Evolutionary conservation across 768 basidiomycete genomes (phyloP), one percentile per base, ranked within the genome.

Genomic region (Pleurotus citrinopileatus): DNA sequence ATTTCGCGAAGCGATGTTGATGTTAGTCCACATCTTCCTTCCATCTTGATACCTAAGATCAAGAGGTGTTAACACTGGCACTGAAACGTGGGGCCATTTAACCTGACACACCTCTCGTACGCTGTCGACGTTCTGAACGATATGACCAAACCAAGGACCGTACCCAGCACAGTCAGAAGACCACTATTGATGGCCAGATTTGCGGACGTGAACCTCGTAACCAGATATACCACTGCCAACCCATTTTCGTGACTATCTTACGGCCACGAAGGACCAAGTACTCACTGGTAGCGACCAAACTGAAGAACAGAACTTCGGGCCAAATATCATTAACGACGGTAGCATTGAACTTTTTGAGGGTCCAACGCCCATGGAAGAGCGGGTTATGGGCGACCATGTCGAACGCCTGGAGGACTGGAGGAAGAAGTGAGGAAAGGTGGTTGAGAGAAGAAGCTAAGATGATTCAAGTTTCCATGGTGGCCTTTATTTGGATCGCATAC

Each of bases 51-150:
- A 86, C 60, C 82, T 84, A 50, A 50, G 26, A 22, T 29, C 32
- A 34, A 22, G 36, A 34, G 29, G 53, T 27, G 4, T 22, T 28
- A 25, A 28, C 15, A 42, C 17, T 42, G 26, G 23, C 17, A 20
- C 25, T 6, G 13, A 8, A 52, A 44, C 22, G 7, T n/a, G 32
- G 7, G 26, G 9, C 27, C n/a, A n/a, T n/a, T n/a, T n/a, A n/a
- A n/a, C n/a, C n/a, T n/a, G 20, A 63, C 76, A 56, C 59, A 83
- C 77, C 84, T 73, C 52, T 86, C 83, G 62, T 87, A 87, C 1
- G 87, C 86, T 32, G 83, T 84, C 9, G 84, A 84, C 5, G 85
- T 88, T 57, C 87, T 73, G 70, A 89, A 90, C 0, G 83, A 84
- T 50, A 90, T 82, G 44, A 85, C 83, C 60, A 84, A 70, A 79